Evolutionary conservation across 495 filamentous ascomycete genomes (phyloP), one percentile per base, ranked within the genome.

Genomic region (Penicillium chermesinum): DNA sequence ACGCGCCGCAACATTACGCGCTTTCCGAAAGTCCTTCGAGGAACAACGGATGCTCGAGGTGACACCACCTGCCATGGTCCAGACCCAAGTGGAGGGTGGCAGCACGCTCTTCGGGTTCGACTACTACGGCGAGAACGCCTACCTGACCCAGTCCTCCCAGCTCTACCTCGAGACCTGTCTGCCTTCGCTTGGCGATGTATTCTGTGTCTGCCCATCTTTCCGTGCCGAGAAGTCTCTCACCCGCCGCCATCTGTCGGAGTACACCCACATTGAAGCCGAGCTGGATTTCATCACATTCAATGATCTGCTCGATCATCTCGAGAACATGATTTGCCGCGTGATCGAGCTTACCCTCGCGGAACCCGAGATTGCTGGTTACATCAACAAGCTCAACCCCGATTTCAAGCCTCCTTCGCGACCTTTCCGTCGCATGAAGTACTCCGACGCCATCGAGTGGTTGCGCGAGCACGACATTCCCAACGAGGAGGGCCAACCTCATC

Each of bases 171-270:
- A 99, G 73, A 97, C 94, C 21, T 90, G 86, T 49, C 74, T 99
- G 12, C 89, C 89, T 13, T 88, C 85, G 17, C 74, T 96, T 48
- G 93, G 93, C 48, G 86, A 96, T 58, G 90, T 96, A 49, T 99
- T 89, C 79, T 96, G 91, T 66, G 88, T 99, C 51, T 91, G 95
- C 72, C 93, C 95, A 57, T 97, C 93, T 9, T 99, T 97, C 83
- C 91, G 93, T 42, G 93, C 93, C 18, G 93, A 99, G 68, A 95
- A 95, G 68, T 91, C 86, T 2, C 75, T 96, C 15, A 99, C 93
- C 44, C 86, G 93, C 35, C 89, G 93, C 55, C 93, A 99, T 66
- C 70, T 98, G 55, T 89, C 88, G 32, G 91, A 96, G 69, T 99
- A 96, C 73, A 94, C 93, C 0, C 93, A 99, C 72, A 79, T 99